Evolutionary conservation across 805 yeast genomes (phyloP).

Genomic region (Blastobotrys chiropterorum): DNA sequence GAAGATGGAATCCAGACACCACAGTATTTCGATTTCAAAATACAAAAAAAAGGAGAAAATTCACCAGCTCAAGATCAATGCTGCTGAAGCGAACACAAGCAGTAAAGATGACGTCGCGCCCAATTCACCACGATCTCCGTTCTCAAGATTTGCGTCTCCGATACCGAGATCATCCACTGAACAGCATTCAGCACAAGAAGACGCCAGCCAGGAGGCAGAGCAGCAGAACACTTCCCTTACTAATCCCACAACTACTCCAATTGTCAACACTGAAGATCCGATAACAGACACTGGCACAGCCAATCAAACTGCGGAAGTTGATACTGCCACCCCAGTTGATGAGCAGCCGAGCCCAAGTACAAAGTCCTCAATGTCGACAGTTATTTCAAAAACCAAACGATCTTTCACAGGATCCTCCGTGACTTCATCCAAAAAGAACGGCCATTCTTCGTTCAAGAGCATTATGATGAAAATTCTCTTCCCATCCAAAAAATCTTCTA

Average conservation of each 20-base stretch:
- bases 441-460: slow-evolving; percentile 11
- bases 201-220: too few species aligned
- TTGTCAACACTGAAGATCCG: too few species aligned
- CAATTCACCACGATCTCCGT: neutral
- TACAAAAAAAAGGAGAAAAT: slow-evolving; percentile 12
- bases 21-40: neutral
- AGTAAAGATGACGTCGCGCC: neutral
- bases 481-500: slow-evolving; percentile 2
- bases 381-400: slow-evolving; percentile 1
- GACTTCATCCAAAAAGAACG: neutral
- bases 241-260: too few species aligned
- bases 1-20: slow-evolving; percentile 13
- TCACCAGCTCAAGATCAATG: neutral
- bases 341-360: slow-evolving; percentile 1
- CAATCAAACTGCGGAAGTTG: neutral
- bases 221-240: too few species aligned
- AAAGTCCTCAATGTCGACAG: slow-evolving; percentile 1
- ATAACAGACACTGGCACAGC: neutral
- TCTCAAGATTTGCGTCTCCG: slow-evolving; percentile 12
- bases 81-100: neutral
- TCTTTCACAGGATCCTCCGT: neutral
- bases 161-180: slow-evolving; percentile 4
- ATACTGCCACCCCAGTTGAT: neutral
- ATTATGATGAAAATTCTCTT: slow-evolving; percentile 13
- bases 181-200: neutral